Conservation (phyloP, 805 yeast genomes). For the Metschnikowia continentalis region DNA sequence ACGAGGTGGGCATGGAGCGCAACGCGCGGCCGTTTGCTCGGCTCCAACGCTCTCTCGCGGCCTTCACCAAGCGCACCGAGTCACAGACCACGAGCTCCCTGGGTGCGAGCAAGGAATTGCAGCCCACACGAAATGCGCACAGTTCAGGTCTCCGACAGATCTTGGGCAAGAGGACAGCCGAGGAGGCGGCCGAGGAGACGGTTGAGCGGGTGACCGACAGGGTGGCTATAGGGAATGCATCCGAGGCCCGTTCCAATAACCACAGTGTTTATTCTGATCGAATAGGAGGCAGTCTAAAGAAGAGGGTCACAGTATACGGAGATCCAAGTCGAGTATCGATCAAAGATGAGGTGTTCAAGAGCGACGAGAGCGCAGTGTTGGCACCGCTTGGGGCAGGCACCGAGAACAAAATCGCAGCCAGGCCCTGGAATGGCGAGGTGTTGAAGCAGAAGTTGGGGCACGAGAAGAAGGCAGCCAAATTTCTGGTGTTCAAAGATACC, state of each 20-base stretch:
- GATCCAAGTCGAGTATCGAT: conserved; percentile 10
- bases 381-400: conserved; percentile 47
- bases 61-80: conserved; percentile 31
- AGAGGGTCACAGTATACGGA: conserved; percentile 34
- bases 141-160: neutral
- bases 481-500: conserved; percentile 16
- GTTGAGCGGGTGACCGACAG: neutral
- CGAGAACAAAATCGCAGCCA: conserved; percentile 56
- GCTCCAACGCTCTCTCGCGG: conserved; percentile 32
- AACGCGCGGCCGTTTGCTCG: conserved; percentile 61
- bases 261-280: neutral
- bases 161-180: conserved; percentile 1
- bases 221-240: neutral
- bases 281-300: conserved; percentile 14
- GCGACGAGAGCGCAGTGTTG: conserved; percentile 39
- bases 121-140: neutral
- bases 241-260: neutral
- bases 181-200: neutral
- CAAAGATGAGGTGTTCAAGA: conserved; percentile 18
- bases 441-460: conserved; percentile 38
- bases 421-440: conserved; percentile 62
- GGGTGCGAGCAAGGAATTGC: neutral
- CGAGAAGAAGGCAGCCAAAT: conserved; percentile 26
- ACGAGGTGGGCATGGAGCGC: conserved; percentile 50
- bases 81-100: neutral